Evolutionary conservation across 2,329 filamentous ascomycete species (phyloP), one percentile per base, ranked within the genome.

Genomic region (Cryphonectria nitschkei): DNA sequence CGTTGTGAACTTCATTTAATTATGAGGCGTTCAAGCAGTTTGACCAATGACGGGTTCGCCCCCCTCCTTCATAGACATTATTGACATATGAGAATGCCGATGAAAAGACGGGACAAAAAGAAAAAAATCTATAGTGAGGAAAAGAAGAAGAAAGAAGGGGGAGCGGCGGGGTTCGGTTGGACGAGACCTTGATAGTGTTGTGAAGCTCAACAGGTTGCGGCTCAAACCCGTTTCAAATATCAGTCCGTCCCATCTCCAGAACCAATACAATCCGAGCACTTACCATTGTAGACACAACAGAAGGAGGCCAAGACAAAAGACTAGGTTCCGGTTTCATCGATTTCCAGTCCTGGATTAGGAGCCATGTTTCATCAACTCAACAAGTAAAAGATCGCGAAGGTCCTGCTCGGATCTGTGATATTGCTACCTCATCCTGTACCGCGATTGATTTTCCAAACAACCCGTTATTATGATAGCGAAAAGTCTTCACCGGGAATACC

Each of bases 161-260:
- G 34, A 6, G 34, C 3, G 34, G 6, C 3, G 34, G 34, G 34
- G 34, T 4, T 34, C 3, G 34, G 34, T 34, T 3, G 34, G 3
- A 14, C 5, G 52, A 56, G n/a, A 56, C 26, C 6, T 29, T 14
- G 4, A n/a, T 13, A 16, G 13, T 14, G 11, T 6, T 29, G n/a
- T 32, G 5, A 56, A 9, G 52, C n/a, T 56, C 13, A 32, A 9
- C 26, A 11, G 9, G 13, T 58, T 3, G 29, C 8, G 26, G 54
- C 54, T 43, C n/a, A n/a, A 26, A 14, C 19, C 39, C 37, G 34
- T 64, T 39, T 43, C n/a, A 46, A 64, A 64, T n/a, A 64, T 64
- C 61, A 64, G 61, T 64, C 61, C 39, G 19, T 64, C 61, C 39
- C 41, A 46, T 64, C 61, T 64, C 41, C 2, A 8, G n/a, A 29